Base-by-base conservation (phyloP, 257 asterid species). In the Lycium ferocissimum region DNA sequence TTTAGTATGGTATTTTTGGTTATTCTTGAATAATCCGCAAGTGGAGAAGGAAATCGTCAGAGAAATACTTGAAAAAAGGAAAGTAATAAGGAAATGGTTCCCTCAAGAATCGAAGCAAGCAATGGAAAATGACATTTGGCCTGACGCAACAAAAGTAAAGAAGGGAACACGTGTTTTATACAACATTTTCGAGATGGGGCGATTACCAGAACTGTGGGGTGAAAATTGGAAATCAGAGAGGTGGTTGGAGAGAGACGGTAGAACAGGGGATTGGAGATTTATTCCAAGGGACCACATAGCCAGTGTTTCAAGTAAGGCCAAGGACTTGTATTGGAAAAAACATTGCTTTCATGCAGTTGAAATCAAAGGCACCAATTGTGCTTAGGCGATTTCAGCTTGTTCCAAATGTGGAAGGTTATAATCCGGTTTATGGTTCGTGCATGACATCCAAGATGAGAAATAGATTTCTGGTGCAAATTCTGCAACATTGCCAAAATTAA, bases 241-340 rank as follows among this genome's bases (percentile, higher is more conserved):
- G 1, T 45, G 51, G 51, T 45, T 45, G 51, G 51, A 45, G 6
- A 45, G 6, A 45, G 51, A 45, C 7, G 51, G 7, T 5, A 45
- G 51, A 1, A 45, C 51, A n/a, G n/a, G 51, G 6, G 51, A 9
- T 45, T 45, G 51, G 51, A 45, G 7, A 45, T 45, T 45, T 45
- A 45, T 5, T 9, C 51, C 51, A 1, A 45, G 51, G 51, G 51
- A 45, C 8, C 51, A 45, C 51, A 7, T 45, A 45, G 5, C 22
- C 81, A 20, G 86, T 84, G 7, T 86, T 86, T 59, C 84, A 70
- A 15, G 84, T 78, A 3, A 86, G 89, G 2, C 89, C 86, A 26
- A 83, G 89, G 59, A 12, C 37, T 2, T 86, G 89, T 40, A 5
- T 78, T 0, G 89, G 89, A 13, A 86, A 83, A 70, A 84, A 86